These are phyloP conservation scores for Penicillium silybi DNA, from an alignment of 495 filamentous ascomycete species.

Conservation along the genomic window DNA sequence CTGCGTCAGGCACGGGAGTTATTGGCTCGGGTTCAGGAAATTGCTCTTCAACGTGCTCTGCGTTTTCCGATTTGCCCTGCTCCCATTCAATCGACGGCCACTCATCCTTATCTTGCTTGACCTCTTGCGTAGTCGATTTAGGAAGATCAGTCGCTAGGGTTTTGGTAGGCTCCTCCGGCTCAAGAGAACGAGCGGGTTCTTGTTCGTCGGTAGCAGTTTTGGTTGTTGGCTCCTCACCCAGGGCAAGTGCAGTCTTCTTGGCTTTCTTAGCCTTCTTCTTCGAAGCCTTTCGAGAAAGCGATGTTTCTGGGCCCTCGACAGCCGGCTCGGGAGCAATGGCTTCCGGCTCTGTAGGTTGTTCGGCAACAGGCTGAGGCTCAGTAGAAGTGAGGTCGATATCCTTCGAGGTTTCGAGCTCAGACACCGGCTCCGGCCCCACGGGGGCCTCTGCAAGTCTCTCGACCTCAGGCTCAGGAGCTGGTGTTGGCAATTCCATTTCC, in stretches of 20 bases:
- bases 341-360: not conserved
- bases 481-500: constrained; percentile 3
- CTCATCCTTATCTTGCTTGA: constrained; percentile 23
- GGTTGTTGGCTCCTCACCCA: not conserved
- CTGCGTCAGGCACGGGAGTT: constrained; percentile 24
- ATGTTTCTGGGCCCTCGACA: not conserved
- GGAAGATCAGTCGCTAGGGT: constrained; percentile 13
- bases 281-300: constrained; percentile 26
- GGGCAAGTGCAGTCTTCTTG: constrained; percentile 13
- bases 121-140: constrained; percentile 1
- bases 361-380: constrained; percentile 2
- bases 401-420: not conserved
- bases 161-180: constrained; percentile 4
- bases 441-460: not conserved
- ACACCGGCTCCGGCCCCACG: constrained; percentile 1
- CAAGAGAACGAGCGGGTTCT: not conserved
- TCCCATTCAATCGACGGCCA: constrained; percentile 42
- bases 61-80: constrained; percentile 23
- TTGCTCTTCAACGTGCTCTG: constrained; percentile 23
- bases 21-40: constrained; percentile 23
- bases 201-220: constrained; percentile 2
- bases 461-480: not conserved
- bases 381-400: constrained; percentile 1
- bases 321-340: not conserved
- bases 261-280: constrained; percentile 25